These are phyloP conservation scores for Emydomyces testavorans DNA, from an alignment of 2,329 filamentous ascomycete species.

Conservation along the genomic window DNA sequence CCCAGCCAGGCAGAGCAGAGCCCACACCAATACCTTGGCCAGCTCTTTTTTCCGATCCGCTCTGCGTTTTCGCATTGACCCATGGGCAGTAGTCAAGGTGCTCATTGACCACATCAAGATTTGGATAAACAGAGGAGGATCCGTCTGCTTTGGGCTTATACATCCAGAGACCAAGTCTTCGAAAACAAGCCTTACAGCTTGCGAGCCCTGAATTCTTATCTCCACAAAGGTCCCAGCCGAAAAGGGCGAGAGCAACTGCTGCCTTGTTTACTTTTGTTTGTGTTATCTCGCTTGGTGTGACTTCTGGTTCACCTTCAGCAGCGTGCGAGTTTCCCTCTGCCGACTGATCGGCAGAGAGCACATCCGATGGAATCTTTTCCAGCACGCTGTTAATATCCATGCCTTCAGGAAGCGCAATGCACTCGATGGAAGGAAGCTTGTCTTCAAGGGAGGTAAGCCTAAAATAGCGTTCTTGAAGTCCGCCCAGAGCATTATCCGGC, in stretches of 20 bases:
- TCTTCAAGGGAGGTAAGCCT: conserved; percentile 35
- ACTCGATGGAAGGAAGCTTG: conserved; percentile 26
- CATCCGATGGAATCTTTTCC: conserved; percentile 22
- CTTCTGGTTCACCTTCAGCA: not conserved
- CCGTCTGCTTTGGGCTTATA: conserved; percentile 63
- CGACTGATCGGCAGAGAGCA: conserved; percentile 17
- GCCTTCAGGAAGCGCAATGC: conserved; percentile 24
- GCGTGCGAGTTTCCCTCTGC: not conserved
- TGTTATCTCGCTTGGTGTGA: not conserved
- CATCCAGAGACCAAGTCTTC: conserved; percentile 85
- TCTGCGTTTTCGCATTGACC: conserved; percentile 55
- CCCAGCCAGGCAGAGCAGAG: conserved; percentile 36
- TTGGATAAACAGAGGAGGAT: conserved; percentile 28
- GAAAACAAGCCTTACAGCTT: conserved; percentile 73
- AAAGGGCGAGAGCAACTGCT: conserved; percentile 57
- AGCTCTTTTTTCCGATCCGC: conserved; percentile 27
- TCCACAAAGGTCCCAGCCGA: conserved; percentile 59
- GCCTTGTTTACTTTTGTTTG: conserved; percentile 41
- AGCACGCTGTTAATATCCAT: conserved; percentile 26
- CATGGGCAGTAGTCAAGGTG: conserved; percentile 79
- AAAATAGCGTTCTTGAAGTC: conserved; percentile 53
- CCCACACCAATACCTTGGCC: conserved; percentile 26
- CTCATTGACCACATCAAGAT: conserved; percentile 57
- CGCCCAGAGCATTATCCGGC: conserved; percentile 46
- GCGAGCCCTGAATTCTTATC: conserved; percentile 49